Base-by-base conservation (phyloP, 1,139 yeast species). In the Hemisphaericaspora xylofermentans region DNA sequence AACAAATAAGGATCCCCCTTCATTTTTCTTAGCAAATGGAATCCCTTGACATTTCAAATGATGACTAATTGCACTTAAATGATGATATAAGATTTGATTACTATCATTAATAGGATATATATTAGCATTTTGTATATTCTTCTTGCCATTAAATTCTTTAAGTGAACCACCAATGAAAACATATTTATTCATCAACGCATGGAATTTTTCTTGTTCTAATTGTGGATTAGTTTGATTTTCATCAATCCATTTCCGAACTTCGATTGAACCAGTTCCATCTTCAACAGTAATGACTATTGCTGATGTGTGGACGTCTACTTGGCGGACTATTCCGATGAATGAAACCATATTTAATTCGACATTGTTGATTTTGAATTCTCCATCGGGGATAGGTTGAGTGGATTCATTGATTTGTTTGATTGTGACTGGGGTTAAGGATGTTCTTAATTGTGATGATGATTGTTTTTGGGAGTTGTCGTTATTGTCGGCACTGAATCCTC, bases 251-350 rank as follows among this genome's bases (percentile, higher is more conserved):
- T 76, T 75, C 51, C 86, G 76, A 33, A 86, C 75, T 35, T 84
- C 88, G 17, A 82, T 67, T 3, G 80, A 71, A 0, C 95, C 95
- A 0, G 96, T 85, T 3, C 96, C 95, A 57, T 91, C 97, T 54
- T 88, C 96, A 16, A 88, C 57, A 21, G 82, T 76, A 43, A 85
- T 62, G 12, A 68, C 65, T 31, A 82, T 64, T 8, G 78, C 70
- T 16, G 83, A 71, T 0, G 83, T 73, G 38, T 75, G 74, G 40
- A 77, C 78, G 12, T 73, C 74, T 19, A 84, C 76, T 43, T 76
- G 75, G 51, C 89, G 71, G 32, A 84, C 71, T 27, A 81, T 78
- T 1, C 88, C 95, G 13, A 83, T 80, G 49, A 85, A 72, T 21
- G 81, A 71, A 22, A 84, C 80, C 64, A 77, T 70, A 50, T 74